phyloP scores from a whole-genome alignment of 768 basidiomycete species.

The Strobilomyces echinocephalus region DNA sequence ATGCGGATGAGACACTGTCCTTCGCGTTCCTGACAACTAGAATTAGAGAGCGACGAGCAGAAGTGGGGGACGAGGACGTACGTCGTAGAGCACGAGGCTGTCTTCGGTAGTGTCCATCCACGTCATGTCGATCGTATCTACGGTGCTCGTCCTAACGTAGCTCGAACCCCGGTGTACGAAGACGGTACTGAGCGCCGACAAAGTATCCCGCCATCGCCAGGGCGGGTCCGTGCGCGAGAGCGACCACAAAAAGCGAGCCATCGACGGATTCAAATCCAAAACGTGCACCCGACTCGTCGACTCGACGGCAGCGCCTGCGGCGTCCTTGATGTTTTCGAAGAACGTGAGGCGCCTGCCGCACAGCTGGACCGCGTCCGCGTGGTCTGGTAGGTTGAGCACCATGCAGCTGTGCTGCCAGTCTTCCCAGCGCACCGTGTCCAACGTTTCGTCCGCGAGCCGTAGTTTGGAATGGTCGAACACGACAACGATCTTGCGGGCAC shows the following conservation, averaged over 20 bases:
- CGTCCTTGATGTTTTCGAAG: slow-evolving; percentile 26
- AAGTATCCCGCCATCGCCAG: slow-evolving; percentile 29
- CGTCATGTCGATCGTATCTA: slow-evolving; percentile 43
- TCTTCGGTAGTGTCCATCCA: slow-evolving; percentile 56
- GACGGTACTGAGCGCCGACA: slow-evolving; percentile 27
- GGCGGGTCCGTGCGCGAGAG: slow-evolving; percentile 24
- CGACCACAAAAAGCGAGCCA: slow-evolving; percentile 22
- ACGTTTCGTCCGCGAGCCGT: slow-evolving; percentile 37
- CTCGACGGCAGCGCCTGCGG: slow-evolving; percentile 3
- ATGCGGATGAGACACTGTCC: slow-evolving; percentile 32
- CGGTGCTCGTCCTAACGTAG: slow-evolving; percentile 36
- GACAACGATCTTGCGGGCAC: slow-evolving; percentile 42
- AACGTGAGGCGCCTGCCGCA: slow-evolving; percentile 30
- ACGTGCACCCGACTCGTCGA: slow-evolving; percentile 25
- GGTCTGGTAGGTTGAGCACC: slow-evolving; percentile 32
- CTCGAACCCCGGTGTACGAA: slow-evolving; percentile 23
- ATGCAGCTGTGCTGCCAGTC: slow-evolving; percentile 45
- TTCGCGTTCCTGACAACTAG: slow-evolving; percentile 24
- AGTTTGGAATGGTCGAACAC: slow-evolving; percentile 54
- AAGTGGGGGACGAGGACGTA: slow-evolving; percentile 27
- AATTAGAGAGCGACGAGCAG: not conserved
- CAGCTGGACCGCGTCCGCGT: slow-evolving; percentile 26
- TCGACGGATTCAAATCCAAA: slow-evolving; percentile 29
- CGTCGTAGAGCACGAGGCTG: slow-evolving; percentile 53
- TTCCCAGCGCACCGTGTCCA: slow-evolving; percentile 49